Conservation (phyloP, 768 basidiomycete species). For the Mycena haematopus region DNA sequence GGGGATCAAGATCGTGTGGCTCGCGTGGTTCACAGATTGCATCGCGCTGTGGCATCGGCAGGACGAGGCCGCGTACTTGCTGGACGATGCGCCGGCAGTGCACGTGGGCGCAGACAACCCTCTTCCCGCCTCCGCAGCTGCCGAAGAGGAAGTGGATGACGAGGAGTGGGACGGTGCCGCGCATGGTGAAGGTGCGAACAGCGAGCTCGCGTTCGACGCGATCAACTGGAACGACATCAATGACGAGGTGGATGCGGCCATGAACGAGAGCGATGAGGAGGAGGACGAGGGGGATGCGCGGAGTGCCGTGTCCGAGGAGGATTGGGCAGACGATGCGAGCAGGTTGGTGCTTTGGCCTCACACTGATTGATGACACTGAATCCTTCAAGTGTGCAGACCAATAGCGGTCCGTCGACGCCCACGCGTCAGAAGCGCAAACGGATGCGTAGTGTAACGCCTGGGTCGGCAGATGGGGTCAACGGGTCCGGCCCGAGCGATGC, state of each 20-base stretch:
- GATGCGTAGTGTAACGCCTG: conserved; percentile 71
- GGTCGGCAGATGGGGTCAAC: conserved; percentile 55
- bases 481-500: conserved; percentile 43
- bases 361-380: background rate
- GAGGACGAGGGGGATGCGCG: conserved; percentile 46
- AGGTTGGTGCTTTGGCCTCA: conserved; percentile 36
- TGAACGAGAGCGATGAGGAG: conserved; percentile 80
- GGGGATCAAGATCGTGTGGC: conserved; percentile 84
- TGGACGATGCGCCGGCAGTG: conserved; percentile 45
- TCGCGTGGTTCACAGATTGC: conserved; percentile 89
- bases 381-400: conserved; percentile 33
- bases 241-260: conserved; percentile 85
- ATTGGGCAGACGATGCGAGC: conserved; percentile 56
- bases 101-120: conserved; percentile 52
- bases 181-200: conserved; percentile 20
- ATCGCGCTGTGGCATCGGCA: conserved; percentile 87
- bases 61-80: conserved; percentile 78
- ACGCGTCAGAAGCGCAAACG: conserved; percentile 68
- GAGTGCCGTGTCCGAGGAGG: conserved; percentile 60
- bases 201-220: conserved; percentile 57
- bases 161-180: conserved; percentile 23
- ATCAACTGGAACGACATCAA: conserved; percentile 87
- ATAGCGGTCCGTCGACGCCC: conserved; percentile 44
- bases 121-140: conserved; percentile 35
- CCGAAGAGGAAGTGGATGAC: conserved; percentile 40